Conservation (phyloP, 176 grass and related monocot species). For the bread wheat (Triticum aestivum) region DNA sequence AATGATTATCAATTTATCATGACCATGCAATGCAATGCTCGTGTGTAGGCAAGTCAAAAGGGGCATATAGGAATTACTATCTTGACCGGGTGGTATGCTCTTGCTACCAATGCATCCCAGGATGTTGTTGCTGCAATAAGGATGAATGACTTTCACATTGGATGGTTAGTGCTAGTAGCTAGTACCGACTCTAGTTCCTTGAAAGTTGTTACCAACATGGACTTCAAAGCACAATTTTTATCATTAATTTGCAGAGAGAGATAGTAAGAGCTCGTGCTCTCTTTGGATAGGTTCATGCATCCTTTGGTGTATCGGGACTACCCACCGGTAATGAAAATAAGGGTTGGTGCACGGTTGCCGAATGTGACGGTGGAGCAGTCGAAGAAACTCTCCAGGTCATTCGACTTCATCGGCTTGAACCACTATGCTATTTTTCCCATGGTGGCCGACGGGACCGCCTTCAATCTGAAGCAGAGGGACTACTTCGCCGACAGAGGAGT, state of each 20-base stretch:
- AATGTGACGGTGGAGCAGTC: slow-evolving; percentile 33
- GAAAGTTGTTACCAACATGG: neutral
- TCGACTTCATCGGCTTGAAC: slow-evolving; percentile 85
- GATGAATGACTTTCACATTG: slow-evolving; percentile 32
- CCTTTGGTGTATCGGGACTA: slow-evolving; percentile 46
- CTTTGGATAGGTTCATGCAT: slow-evolving; percentile 35
- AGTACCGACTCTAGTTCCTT: neutral
- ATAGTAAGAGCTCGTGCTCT: neutral
- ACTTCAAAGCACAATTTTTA: neutral
- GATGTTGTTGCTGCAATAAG: slow-evolving; percentile 55
- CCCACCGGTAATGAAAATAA: slow-evolving; percentile 55
- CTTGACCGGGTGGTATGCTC: slow-evolving; percentile 54
- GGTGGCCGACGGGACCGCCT: neutral
- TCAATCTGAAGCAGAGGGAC: slow-evolving; percentile 21
- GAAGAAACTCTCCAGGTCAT: slow-evolving; percentile 38
- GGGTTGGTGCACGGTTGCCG: slow-evolving; percentile 51
- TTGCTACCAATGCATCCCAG: slow-evolving; percentile 23
- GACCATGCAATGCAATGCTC: no score
- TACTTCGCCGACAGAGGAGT: slow-evolving; percentile 49
- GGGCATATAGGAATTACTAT: slow-evolving; percentile 68
- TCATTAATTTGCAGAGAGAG: neutral
- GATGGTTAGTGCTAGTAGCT: no score
- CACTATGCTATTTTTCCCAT: slow-evolving; percentile 43
- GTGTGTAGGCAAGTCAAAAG: slow-evolving; percentile 43
- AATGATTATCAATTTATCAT: no score